Evolutionary conservation across 108 stramenopile genomes (phyloP), one percentile per base, ranked within the genome.

Genomic region (Cyclotella choctawhatcheeana): DNA sequence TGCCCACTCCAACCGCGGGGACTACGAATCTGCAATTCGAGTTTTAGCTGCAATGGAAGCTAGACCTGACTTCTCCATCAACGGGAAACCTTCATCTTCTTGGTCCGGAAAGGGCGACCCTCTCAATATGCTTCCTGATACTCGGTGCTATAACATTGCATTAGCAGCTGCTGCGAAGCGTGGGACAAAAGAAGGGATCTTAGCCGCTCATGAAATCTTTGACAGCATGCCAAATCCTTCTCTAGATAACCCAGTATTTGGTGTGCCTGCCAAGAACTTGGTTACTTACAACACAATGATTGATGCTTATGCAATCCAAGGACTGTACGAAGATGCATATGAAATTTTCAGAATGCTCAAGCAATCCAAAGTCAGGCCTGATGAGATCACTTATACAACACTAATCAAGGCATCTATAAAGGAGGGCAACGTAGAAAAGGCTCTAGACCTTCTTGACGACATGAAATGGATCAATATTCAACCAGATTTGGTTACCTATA

Each of bases 251-350:
- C 79, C 77, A 37, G 58, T 65, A 20, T 47, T 63, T 60, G 79
- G 71, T 12, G 80, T 73, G 31, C 71, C 82, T 10, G 71, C 74
- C 24, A 87, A 77, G 67, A 85, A 92, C 45, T 30, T 90, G 16
- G 88, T 93, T 33, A 84, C 91, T 13, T 95, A 87, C 77, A 95
- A 93, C 56, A 86, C 88, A 17, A 85, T 95, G 74, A 83, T 95
- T 31, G 78, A 84, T 48, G 88, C 81, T 5, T 81, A 85, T 56
- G 84, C 88, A 25, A 82, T 60, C 22, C 70, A 54, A 32, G 85
- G 86, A 8, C 62, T 73, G n/a, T 83, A 64, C 37, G 71, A 85
- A n/a, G 85, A 91, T 58, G 91, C 91, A 0, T 65, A 81, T 48
- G 69, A 69, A 25, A 48, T 89, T 0, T 89, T 91, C 44, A 75